These are phyloP conservation scores for Neofusicoccum ribis DNA, from an alignment of 2,329 filamentous ascomycete species.

Conservation along the genomic window DNA sequence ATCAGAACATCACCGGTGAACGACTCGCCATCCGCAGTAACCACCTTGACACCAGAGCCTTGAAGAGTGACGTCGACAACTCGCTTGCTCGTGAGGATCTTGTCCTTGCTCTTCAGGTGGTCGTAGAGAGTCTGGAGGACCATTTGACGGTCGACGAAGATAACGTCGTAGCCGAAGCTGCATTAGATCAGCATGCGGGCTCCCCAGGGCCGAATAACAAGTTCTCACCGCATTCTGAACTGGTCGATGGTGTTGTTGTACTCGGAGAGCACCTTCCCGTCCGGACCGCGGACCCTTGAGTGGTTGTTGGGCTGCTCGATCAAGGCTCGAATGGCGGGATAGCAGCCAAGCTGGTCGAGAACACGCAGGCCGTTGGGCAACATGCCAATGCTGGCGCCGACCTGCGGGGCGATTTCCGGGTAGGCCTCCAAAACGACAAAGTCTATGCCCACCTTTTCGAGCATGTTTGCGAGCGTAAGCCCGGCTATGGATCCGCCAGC, in stretches of 20 bases:
- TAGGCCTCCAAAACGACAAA: slow-evolving; percentile 25
- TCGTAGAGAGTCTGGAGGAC: slow-evolving; percentile 26
- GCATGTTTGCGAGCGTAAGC: slow-evolving; percentile 13
- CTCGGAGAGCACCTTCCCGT: not conserved
- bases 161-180: slow-evolving; percentile 10
- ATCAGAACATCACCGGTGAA: slow-evolving; percentile 7
- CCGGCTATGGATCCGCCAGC: slow-evolving; percentile 17
- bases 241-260: not conserved
- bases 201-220: not conserved
- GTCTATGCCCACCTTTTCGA: slow-evolving; percentile 10
- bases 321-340: slow-evolving; percentile 1
- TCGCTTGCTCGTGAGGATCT: not conserved
- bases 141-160: slow-evolving; percentile 21
- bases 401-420: slow-evolving; percentile 24
- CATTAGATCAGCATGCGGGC: not conserved
- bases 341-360: slow-evolving; percentile 19
- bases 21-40: slow-evolving; percentile 3
- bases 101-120: not conserved
- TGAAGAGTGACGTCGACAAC: not conserved
- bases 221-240: not conserved
- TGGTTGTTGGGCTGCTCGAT: not conserved
- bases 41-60: not conserved
- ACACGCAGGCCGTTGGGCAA: slow-evolving; percentile 20
- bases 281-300: not conserved
- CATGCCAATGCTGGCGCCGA: slow-evolving; percentile 27